Evolutionary conservation across 345 rosid species (phyloP), one percentile per base, ranked within the genome.

Genomic region (Gynandropsis gynandra): DNA sequence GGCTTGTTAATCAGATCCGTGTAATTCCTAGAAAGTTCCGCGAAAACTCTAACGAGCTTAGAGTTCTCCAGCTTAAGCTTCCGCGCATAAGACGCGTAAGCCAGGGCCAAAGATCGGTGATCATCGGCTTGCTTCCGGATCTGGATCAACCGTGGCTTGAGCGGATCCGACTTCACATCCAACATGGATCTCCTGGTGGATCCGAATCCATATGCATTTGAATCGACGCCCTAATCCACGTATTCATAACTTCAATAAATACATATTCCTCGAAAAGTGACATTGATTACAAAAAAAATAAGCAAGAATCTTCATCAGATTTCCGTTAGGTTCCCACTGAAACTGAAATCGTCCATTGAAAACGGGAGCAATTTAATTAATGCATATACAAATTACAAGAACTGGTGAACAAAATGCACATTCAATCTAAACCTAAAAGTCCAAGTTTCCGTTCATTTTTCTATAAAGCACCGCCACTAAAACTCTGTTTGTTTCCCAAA

Each of bases 51-150:
- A 51, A 81, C 79, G 16, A 81, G 74, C 72, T 77, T 85, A 10
- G 84, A 76, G 68, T 76, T 79, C 74, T 81, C 89, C 4, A 85
- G 89, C 80, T 81, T 85, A 3, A 85, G 78, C 76, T 85, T 85
- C 7, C 87, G 69, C 9, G 95, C 87, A 47, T 85, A 85, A 15
- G 89, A 81, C 2, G 89, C 84, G 40, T 81, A 81, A 0, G 89
- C 86, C 35, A 81, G 75, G 0, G 61, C 86, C 34, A 85, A 63
- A 20, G 84, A 52, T 19, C 86, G 74, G 67, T 85, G 95, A 42
- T 85, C 89, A 13, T 79, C 87, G 5, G 89, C 95, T 66, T 81
- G 95, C 56, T 85, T 85, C 45, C 76, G 74, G 71, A 85, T 74
- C 81, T 77, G 95, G 47, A 77, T 86, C 54, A 81, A 27, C n/a